Percentiles rank a stretch among this genome's conserved stretches.
Evolutionary conservation across 1,139 yeast species (phyloP).

Genomic region (Yamadazyma membranifaciens): DNA sequence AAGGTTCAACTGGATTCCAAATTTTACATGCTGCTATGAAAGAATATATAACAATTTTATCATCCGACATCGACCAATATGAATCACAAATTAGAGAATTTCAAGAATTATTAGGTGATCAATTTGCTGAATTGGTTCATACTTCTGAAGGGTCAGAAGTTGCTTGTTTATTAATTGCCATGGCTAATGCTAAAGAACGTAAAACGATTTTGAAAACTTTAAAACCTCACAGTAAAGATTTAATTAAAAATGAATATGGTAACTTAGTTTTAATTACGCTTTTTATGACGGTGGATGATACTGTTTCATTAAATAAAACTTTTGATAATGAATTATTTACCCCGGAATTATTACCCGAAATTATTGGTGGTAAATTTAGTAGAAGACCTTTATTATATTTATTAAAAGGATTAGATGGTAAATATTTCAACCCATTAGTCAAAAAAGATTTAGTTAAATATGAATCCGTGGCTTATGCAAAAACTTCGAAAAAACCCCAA

Average conservation of each 20-base stretch:
- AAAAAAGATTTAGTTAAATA: slow-evolving; percentile 60
- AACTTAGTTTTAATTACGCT: slow-evolving; percentile 75
- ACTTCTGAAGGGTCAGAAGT: slow-evolving; percentile 94
- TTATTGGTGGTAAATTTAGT: slow-evolving; percentile 71
- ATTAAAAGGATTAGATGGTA: slow-evolving; percentile 75
- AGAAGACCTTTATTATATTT: slow-evolving; percentile 88
- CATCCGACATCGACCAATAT: slow-evolving; percentile 37
- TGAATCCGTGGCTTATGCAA: slow-evolving; percentile 60
- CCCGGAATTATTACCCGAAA: slow-evolving; percentile 52
- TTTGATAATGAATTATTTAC: slow-evolving; percentile 60
- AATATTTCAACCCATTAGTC: slow-evolving; percentile 73
- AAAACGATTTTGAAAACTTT: slow-evolving; percentile 70
- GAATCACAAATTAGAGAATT: slow-evolving; percentile 76
- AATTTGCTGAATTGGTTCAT: slow-evolving; percentile 91
- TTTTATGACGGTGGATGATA: slow-evolving; percentile 90
- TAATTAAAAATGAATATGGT: slow-evolving; percentile 85
- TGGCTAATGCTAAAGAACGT: slow-evolving; percentile 91
- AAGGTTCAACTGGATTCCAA: slow-evolving; percentile 96
- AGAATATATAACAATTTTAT: slow-evolving; percentile 75
- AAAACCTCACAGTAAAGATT: slow-evolving; percentile 68
- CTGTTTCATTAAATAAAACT: slow-evolving; percentile 75
- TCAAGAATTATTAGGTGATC: slow-evolving; percentile 80
- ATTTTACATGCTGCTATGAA: slow-evolving; percentile 95
- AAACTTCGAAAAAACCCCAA: slow-evolving; percentile 84
- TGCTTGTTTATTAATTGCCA: slow-evolving; percentile 75